These are phyloP conservation scores for Pisolithus tinctorius DNA, from an alignment of 768 basidiomycete genomes.

Conservation along the genomic window DNA sequence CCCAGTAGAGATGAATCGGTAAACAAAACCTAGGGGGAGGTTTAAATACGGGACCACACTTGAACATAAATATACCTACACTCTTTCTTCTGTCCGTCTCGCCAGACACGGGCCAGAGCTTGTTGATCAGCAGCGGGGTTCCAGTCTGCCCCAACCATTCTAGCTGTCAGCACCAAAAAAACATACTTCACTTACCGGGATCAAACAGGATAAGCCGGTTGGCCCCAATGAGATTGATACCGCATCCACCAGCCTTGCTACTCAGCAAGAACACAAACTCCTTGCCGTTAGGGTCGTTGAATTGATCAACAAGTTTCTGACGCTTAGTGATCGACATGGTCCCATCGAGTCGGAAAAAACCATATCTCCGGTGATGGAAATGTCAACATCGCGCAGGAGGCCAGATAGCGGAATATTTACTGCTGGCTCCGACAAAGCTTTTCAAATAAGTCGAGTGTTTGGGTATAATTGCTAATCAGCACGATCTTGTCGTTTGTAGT, in stretches of 20 bases:
- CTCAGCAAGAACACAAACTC: constrained; percentile 93
- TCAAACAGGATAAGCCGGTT: constrained; percentile 95
- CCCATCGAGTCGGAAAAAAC: constrained; percentile 90
- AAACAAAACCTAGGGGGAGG: constrained; percentile 74
- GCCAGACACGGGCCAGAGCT: constrained; percentile 96
- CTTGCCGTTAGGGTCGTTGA: constrained; percentile 88
- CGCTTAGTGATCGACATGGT: constrained; percentile 87
- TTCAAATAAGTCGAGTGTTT: constrained; percentile 91
- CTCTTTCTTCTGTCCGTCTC: constrained; percentile 99
- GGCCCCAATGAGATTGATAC: constrained; percentile 95
- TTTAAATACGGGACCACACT: not conserved
- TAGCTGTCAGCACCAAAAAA: not conserved
- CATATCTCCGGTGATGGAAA: constrained; percentile 54
- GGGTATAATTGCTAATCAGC: constrained; percentile 93
- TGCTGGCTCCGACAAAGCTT: constrained; percentile 80
- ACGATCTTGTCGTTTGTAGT: constrained; percentile 93
- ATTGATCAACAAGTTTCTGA: constrained; percentile 93
- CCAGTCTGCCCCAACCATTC: constrained; percentile 60
- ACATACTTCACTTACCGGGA: constrained; percentile 51
- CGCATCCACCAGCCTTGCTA: constrained; percentile 93
- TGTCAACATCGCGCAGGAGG: not conserved
- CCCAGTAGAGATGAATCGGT: constrained; percentile 94
- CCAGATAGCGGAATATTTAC: constrained; percentile 32
- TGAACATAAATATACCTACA: constrained; percentile 44
- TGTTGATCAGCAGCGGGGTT: constrained; percentile 98